Evolutionary conservation across 1,284 basidiomycete species (phyloP).

Genomic region (Apiotrichum domesticum): DNA sequence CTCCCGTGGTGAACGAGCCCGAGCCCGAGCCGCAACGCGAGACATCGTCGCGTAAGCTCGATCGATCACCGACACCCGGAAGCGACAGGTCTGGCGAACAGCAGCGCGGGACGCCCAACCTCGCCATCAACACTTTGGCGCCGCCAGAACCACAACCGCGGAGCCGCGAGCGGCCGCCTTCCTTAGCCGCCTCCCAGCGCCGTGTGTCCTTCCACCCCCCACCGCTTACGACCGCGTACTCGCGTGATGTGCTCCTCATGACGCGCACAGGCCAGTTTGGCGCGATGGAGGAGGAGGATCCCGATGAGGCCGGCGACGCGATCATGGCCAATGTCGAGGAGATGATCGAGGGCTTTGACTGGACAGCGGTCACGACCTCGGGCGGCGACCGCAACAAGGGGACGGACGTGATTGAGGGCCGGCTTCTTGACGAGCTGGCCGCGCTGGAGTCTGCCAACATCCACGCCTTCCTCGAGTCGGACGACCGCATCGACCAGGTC

Average conservation of each 20-base stretch:
- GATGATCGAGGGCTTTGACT: slow-evolving; percentile 97
- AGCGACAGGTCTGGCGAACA: neutral
- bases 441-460: slow-evolving; percentile 94
- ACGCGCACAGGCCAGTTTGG: slow-evolving; percentile 34
- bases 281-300: slow-evolving; percentile 47
- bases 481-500: slow-evolving; percentile 76
- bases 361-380: slow-evolving; percentile 54
- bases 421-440: slow-evolving; percentile 76
- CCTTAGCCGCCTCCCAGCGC: slow-evolving; percentile 11
- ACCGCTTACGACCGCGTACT: slow-evolving; percentile 43
- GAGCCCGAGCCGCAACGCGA: neutral
- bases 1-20: slow-evolving; percentile 1
- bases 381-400: slow-evolving; percentile 48
- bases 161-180: neutral
- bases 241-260: slow-evolving; percentile 62
- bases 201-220: slow-evolving; percentile 45
- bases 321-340: slow-evolving; percentile 90
- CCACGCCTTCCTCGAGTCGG: slow-evolving; percentile 92
- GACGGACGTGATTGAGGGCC: slow-evolving; percentile 80
- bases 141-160: neutral
- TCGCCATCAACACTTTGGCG: neutral
- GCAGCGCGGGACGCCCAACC: neutral
- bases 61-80: neutral
- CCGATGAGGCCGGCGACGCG: slow-evolving; percentile 67
- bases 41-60: neutral